Evolutionary conservation across 2,329 filamentous ascomycete species (phyloP).

Genomic region (Cladosporium sphaerospermum): DNA sequence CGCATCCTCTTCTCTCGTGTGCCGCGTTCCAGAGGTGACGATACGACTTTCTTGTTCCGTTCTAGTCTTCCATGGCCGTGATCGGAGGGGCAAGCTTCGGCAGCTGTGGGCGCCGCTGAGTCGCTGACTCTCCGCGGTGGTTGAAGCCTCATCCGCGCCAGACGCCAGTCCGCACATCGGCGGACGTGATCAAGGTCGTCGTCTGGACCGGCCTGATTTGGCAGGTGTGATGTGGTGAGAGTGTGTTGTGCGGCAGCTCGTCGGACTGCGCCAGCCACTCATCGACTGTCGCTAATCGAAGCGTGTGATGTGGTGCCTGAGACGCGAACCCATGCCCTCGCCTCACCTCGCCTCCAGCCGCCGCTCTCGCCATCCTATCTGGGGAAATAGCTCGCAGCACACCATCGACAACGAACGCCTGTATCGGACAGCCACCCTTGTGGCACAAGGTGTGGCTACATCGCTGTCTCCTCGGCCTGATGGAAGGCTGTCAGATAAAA

Average conservation of each 20-base stretch:
- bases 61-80: slow-evolving; percentile 5
- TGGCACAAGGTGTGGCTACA: too few relatives aligned
- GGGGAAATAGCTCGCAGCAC: too few relatives aligned
- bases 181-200: not conserved
- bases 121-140: not conserved
- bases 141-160: not conserved
- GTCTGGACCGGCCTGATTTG: not conserved
- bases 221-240: not conserved
- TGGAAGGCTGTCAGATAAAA: too few relatives aligned
- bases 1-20: slow-evolving; percentile 1
- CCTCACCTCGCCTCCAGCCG: not conserved
- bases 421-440: too few relatives aligned
- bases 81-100: slow-evolving; percentile 7
- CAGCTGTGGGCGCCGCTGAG: not conserved
- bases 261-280: not conserved
- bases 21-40: slow-evolving; percentile 5
- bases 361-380: not conserved
- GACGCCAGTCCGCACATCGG: not conserved
- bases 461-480: too few relatives aligned
- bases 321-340: too few relatives aligned
- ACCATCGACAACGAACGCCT: too few relatives aligned
- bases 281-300: not conserved
- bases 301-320: not conserved
- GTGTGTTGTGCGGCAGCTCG: not conserved
- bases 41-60: slow-evolving; percentile 10